Percentiles rank a stretch among this genome's conserved stretches.
Evolutionary conservation across 2,329 filamentous ascomycete genomes (phyloP).

Genomic region (Phoma sp.): DNA sequence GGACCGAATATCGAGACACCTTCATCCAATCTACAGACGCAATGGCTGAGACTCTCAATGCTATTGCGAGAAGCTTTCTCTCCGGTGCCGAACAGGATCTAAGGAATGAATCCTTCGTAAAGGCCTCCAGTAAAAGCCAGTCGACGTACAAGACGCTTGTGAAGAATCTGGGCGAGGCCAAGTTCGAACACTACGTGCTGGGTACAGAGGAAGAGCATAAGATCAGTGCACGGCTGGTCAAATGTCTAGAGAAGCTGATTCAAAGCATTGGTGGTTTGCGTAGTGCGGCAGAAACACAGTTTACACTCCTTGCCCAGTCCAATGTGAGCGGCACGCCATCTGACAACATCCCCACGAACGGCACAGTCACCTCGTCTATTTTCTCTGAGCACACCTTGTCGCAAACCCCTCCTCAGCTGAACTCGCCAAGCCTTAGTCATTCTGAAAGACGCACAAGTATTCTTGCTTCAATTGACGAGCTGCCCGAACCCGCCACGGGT

Average conservation of each 20-base stretch:
- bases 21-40: slow-evolving; percentile 76
- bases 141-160: slow-evolving; percentile 72
- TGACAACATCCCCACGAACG: slow-evolving; percentile 21
- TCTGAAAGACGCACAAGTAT: slow-evolving; percentile 43
- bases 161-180: slow-evolving; percentile 81
- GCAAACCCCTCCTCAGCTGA: slow-evolving; percentile 32
- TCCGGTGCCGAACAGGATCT: slow-evolving; percentile 82
- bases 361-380: slow-evolving; percentile 29
- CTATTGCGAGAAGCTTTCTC: slow-evolving; percentile 83
- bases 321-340: slow-evolving; percentile 26
- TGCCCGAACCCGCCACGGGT: slow-evolving; percentile 43
- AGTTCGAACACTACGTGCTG: slow-evolving; percentile 83
- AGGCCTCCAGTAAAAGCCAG: slow-evolving; percentile 68
- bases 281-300: slow-evolving; percentile 88
- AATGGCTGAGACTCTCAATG: slow-evolving; percentile 79
- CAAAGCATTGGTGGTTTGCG: slow-evolving; percentile 90
- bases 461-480: slow-evolving; percentile 52
- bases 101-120: slow-evolving; percentile 67
- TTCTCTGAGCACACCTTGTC: slow-evolving; percentile 31
- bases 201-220: slow-evolving; percentile 80
- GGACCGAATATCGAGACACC: slow-evolving; percentile 73
- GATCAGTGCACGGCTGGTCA: slow-evolving; percentile 78
- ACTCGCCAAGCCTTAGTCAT: slow-evolving; percentile 41
- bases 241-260: slow-evolving; percentile 81
- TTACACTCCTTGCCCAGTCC: slow-evolving; percentile 76